Evolutionary conservation across 2,329 filamentous ascomycete genomes (phyloP), one percentile per base, ranked within the genome.

Genomic region (Fusarium musae): DNA sequence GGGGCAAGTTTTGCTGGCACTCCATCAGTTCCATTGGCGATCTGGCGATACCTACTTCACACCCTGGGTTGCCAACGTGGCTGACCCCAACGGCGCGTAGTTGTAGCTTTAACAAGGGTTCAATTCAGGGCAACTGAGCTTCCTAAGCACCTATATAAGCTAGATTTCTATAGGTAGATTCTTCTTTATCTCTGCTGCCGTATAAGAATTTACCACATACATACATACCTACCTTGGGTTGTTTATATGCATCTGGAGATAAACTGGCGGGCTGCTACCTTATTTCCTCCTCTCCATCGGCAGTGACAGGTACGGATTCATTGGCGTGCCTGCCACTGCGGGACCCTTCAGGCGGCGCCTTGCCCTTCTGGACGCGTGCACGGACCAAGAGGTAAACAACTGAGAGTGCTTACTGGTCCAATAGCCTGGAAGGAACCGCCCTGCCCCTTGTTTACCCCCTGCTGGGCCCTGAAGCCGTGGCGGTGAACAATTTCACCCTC

Each of bases 401-500:
- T 74, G 79, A 80, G 73, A 79, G 74, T 76, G 72, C 66, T 70
- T 26, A 75, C 47, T 75, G 70, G 73, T n/a, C 56, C 58, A 73
- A 67, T 62, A 21, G 62, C 53, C 59, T 61, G 60, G 72, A 67
- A 74, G 67, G 74, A 75, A 74, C 74, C 77, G 74, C 74, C 74
- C 47, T 75, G 70, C 74, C 72, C 68, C 68, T 68, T 75, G 70
- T 71, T 76, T 76, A 69, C 71, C 70, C 66, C 74, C 59, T 61
- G 67, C n/a, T 61, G 60, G 66, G 70, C 69, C 60, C 67, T 74
- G 70, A 53, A 66, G 69, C 74, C 75, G 73, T 82, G 78, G 80
- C 80, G 80, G 80, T 82, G 80, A 82, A 80, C 74, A 79, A 79
- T 78, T 78, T 79, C 76, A 72, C 69, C 65, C 46, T 49, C 46